phyloP scores from a whole-genome alignment of 2,329 filamentous ascomycete genomes.

The Nothophoma quercina region DNA sequence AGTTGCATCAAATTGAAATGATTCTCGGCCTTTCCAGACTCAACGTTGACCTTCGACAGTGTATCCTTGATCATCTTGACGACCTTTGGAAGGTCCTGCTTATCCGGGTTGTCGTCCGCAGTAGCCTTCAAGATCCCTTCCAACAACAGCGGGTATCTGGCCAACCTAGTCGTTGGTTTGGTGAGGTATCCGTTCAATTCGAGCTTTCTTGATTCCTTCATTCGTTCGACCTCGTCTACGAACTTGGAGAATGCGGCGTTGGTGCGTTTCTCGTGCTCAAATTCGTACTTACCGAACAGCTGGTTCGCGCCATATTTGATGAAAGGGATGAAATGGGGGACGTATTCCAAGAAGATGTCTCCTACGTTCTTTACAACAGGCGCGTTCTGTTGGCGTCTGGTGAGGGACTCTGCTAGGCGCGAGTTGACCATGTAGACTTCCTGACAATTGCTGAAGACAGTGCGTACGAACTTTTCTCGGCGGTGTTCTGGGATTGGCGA shows the following conservation, averaged over 20 bases:
- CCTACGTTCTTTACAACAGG: slow-evolving; percentile 89
- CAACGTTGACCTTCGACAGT: slow-evolving; percentile 86
- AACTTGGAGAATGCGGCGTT: slow-evolving; percentile 89
- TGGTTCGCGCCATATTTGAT: slow-evolving; percentile 97
- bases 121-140: slow-evolving; percentile 94
- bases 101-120: slow-evolving; percentile 86
- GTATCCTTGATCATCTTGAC: slow-evolving; percentile 87
- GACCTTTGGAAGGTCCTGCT: slow-evolving; percentile 89
- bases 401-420: slow-evolving; percentile 84
- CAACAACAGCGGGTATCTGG: slow-evolving; percentile 88
- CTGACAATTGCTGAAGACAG: slow-evolving; percentile 94
- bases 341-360: slow-evolving; percentile 92
- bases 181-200: slow-evolving; percentile 98
- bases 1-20: slow-evolving; percentile 93
- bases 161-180: slow-evolving; percentile 94
- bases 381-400: slow-evolving; percentile 86
- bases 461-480: slow-evolving; percentile 88
- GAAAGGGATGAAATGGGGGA: slow-evolving; percentile 92
- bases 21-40: slow-evolving; percentile 97
- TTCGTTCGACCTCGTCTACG: slow-evolving; percentile 93
- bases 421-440: slow-evolving; percentile 95
- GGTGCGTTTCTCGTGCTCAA: slow-evolving; percentile 90
- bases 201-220: slow-evolving; percentile 95
- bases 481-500: slow-evolving; percentile 90
- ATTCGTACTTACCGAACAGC: slow-evolving; percentile 95